Base-by-base conservation (phyloP, 768 basidiomycete species). In the Coprinopsis strossmayeri region DNA sequence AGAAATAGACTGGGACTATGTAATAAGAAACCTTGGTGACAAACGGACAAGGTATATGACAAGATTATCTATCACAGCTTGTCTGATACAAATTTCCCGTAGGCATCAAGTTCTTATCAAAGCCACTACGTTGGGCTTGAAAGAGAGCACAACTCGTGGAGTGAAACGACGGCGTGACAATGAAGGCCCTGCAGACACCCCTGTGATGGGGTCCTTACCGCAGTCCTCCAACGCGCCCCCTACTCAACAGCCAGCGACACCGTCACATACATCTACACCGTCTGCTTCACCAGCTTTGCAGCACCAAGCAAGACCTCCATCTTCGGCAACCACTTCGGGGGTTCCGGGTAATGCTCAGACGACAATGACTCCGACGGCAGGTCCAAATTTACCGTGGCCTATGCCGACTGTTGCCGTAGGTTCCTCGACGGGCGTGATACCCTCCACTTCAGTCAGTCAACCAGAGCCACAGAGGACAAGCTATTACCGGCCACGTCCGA, bases 101-200 rank as follows among this genome's bases (percentile, higher is more conserved):
- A 91, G 88, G 59, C 87, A 89, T 56, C 88, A 91, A 61, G 89
- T 91, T 48, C 67, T 90, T 27, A 78, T 89, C 52, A 90, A 88
- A 64, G 89, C 87, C 1, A 91, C 84, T 1, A 68, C 74, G n/a
- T 63, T 91, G 15, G 84, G 85, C 9, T 69, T 91, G 41, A 90
- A 90, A 62, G 84, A 85, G 55, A 87, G 83, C 53, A 79, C 85
- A 3, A 65, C 69, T 17, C 61, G 83, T 35, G 81, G 76, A 4
- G 69, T 71, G 25, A 87, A 87, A 57, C 76, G 85, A 37, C 72
- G 61, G 32, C 55, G 67, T 48, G 62, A 66, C 46, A 58, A 63
- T 15, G 66, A 69, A 23, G 54, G 49, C 12, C 37, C 54, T n/a
- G 45, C 54, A 7, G 59, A 61, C 40, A 23, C 66, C 2, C 53